Conservation (phyloP, 129 eudicot species). For the Helichrysum umbraculigerum region DNA sequence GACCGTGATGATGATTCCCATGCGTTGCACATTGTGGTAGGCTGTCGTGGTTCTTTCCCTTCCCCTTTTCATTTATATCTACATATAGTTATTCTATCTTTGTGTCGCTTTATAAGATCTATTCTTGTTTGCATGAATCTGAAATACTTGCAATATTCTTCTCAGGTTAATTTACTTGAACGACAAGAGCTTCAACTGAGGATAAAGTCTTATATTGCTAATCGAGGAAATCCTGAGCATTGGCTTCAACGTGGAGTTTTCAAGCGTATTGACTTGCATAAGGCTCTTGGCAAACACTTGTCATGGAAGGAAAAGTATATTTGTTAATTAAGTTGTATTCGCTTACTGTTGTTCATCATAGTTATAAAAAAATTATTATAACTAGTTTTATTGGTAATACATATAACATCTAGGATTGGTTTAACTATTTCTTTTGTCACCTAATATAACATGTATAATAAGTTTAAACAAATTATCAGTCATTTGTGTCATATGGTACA, state of each 20-base stretch:
- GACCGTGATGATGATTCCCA: conserved; percentile 99
- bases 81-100: not conserved
- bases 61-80: not conserved
- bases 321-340: not conserved
- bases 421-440: not conserved
- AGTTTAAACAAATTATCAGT: too few species aligned
- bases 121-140: not conserved
- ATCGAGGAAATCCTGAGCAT: conserved; percentile 88
- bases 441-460: not conserved
- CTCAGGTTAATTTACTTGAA: conserved; percentile 81
- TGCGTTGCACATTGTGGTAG: conserved; percentile 88
- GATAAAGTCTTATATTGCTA: conserved; percentile 62
- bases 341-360: not conserved
- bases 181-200: conserved; percentile 92
- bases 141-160: conserved; percentile 2
- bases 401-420: not conserved
- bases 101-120: not conserved
- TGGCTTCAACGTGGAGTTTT: conserved; percentile 78
- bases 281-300: conserved; percentile 88
- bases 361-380: not conserved
- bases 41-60: too few species aligned
- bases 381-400: not conserved
- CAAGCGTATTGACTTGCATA: conserved; percentile 85
- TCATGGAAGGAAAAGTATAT: conserved; percentile 95
- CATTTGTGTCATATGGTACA: too few species aligned